A percentile compares a stretch with the other conserved stretches of the same genome.
Evolutionary conservation across 495 filamentous ascomycete genomes (phyloP).

Genomic region (Aspergillus carlsbadensis): DNA sequence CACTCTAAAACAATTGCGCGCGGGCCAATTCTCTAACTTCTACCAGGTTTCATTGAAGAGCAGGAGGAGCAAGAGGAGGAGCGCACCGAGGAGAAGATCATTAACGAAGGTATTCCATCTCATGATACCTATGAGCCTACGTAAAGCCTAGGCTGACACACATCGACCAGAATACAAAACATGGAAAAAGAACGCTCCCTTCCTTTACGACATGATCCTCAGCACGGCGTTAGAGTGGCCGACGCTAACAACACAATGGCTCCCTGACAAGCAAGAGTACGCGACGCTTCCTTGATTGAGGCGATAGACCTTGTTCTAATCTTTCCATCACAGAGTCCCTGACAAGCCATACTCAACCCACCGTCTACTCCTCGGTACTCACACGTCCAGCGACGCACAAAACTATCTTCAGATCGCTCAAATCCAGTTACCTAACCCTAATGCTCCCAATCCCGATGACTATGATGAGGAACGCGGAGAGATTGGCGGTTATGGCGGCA

Average conservation of each 20-base stretch:
- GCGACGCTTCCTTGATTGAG: conserved; percentile 11
- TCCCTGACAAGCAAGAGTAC: conserved; percentile 90
- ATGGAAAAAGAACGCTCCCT: conserved; percentile 99
- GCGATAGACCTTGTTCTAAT: conserved; percentile 12
- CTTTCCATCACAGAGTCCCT: conserved; percentile 50
- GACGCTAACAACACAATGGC: conserved; percentile 95
- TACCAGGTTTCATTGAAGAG: conserved; percentile 39
- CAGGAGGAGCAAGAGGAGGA: conserved; percentile 67
- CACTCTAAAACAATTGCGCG: conserved; percentile 3
- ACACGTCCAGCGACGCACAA: conserved; percentile 80
- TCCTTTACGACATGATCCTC: conserved; percentile 95
- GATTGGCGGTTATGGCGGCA: conserved; percentile 83
- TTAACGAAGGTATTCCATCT: conserved; percentile 76
- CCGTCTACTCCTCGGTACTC: conserved; percentile 88
- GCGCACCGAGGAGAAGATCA: conserved; percentile 74
- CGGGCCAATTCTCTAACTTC: conserved; percentile 18
- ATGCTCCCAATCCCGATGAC: conserved; percentile 69
- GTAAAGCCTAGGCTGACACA: conserved; percentile 12
- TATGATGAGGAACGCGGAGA: conserved; percentile 92
- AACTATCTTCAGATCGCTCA: conserved; percentile 96
- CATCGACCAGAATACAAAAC: conserved; percentile 84
- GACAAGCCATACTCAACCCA: conserved; percentile 88
- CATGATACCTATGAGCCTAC: not conserved
- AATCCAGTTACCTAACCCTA: conserved; percentile 81
- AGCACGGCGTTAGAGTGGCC: conserved; percentile 97